phyloP scores from a whole-genome alignment of 192 early-diverging fungal genomes.

The Gryganskiella cystojenkinii region DNA sequence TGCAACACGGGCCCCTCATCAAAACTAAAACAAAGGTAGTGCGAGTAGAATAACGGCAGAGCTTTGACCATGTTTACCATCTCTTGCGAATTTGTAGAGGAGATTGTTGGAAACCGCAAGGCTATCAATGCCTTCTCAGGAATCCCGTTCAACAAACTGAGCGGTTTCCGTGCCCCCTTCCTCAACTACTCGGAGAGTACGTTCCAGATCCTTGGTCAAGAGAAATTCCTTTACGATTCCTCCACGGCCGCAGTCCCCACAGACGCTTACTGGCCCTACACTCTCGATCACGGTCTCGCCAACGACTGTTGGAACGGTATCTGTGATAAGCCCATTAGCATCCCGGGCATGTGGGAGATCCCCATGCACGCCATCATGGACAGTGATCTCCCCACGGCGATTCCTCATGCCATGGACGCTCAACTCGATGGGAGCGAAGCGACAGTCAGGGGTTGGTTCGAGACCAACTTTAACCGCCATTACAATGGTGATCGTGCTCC shows the following conservation, averaged over 20 bases:
- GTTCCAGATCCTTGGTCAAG: slow-evolving; percentile 55
- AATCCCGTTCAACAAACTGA: slow-evolving; percentile 66
- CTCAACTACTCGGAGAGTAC: slow-evolving; percentile 63
- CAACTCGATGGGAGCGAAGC: slow-evolving; percentile 56
- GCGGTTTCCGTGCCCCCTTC: slow-evolving; percentile 75
- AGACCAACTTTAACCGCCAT: slow-evolving; percentile 67
- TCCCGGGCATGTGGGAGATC: slow-evolving; percentile 74
- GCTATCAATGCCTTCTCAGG: slow-evolving; percentile 66
- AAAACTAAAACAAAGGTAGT: too few species aligned
- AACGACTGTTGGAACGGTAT: slow-evolving; percentile 69
- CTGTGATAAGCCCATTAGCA: slow-evolving; percentile 52
- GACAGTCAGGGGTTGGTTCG: slow-evolving; percentile 57
- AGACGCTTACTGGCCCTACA: slow-evolving; percentile 74
- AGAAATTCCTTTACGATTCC: slow-evolving; percentile 64
- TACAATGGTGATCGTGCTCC: slow-evolving; percentile 63
- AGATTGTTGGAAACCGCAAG: slow-evolving; percentile 48
- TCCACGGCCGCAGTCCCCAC: slow-evolving; percentile 58
- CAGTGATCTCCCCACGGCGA: slow-evolving; percentile 12
- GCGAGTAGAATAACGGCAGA: too few species aligned
- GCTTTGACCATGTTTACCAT: slow-evolving; percentile 15
- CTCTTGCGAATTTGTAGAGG: slow-evolving; percentile 34
- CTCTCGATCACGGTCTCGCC: slow-evolving; percentile 69
- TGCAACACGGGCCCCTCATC: too few species aligned
- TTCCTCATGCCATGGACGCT: slow-evolving; percentile 57
- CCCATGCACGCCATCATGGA: slow-evolving; percentile 69